Conservation (phyloP, 2,329 filamentous ascomycete genomes). For the Fusarium sororula region DNA sequence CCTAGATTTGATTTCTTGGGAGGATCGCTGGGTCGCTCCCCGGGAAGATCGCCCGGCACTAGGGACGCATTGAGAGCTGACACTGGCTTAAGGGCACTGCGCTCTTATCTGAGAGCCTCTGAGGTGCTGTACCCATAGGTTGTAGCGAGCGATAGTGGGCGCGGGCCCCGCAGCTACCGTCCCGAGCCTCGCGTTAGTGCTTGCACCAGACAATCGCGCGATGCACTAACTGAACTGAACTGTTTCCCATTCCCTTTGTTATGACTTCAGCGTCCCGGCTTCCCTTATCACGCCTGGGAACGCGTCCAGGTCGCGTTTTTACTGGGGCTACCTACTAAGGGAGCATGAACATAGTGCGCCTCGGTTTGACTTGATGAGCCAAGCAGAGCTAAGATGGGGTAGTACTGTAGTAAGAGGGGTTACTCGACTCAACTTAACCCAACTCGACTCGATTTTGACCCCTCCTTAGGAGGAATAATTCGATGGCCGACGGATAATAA, state of each 20-base stretch:
- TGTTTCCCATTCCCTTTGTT: conserved; percentile 26
- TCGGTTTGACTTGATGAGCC: background rate
- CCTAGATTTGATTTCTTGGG: conserved; percentile 31
- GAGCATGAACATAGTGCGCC: background rate
- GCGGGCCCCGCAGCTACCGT: conserved; percentile 13
- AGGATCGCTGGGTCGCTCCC: conserved; percentile 29
- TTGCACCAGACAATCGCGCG: background rate
- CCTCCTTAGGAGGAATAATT: conserved; percentile 1
- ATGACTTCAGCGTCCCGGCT: conserved; percentile 8
- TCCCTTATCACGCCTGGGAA: conserved; percentile 14
- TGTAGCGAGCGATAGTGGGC: background rate
- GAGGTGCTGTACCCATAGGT: background rate
- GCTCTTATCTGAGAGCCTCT: background rate
- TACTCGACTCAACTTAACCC: background rate
- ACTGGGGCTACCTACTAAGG: background rate
- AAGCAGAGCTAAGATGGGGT: conserved; percentile 11
- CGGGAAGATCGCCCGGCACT: conserved; percentile 36
- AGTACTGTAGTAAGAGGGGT: background rate
- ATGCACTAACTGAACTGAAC: conserved; percentile 11
- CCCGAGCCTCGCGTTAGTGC: conserved; percentile 25
- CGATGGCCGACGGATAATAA: background rate
- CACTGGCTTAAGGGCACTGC: background rate
- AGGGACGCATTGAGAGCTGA: background rate
- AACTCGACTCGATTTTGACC: background rate
- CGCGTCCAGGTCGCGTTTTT: conserved; percentile 23